Percentiles rank a stretch among this genome's conserved stretches.
Conservation (phyloP, 306 rosid species). For the Vicia villosa region DNA sequence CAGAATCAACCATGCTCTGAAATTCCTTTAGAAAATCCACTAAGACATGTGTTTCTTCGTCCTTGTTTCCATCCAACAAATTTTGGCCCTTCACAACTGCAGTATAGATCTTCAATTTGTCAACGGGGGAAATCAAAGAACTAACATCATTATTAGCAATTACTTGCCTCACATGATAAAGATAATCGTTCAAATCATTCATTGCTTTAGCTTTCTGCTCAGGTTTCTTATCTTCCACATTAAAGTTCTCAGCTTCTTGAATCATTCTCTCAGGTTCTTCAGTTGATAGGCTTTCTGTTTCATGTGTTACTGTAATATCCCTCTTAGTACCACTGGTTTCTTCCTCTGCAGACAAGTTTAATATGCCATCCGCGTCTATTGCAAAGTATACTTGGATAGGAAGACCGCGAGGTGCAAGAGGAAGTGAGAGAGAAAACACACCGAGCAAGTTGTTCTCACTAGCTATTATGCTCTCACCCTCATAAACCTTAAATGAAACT, state of each 20-base stretch:
- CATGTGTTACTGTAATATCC: neutral
- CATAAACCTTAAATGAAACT: neutral
- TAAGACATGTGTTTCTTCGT: neutral
- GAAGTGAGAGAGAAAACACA: neutral
- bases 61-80: neutral
- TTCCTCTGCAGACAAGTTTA: neutral
- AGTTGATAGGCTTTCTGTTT: neutral
- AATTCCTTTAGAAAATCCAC: neutral
- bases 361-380: neutral
- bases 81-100: neutral
- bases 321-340: neutral
- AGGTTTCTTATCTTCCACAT: neutral
- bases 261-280: neutral
- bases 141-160: neutral
- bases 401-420: neutral
- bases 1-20: neutral
- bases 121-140: neutral
- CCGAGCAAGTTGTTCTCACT: neutral
- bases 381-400: neutral
- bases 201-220: neutral
- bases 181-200: neutral
- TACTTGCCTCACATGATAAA: neutral
- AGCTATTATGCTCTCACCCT: neutral
- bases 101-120: too few relatives aligned
- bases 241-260: neutral